These are phyloP conservation scores for Fusarium compactum DNA, from an alignment of 2,329 filamentous ascomycete genomes.

Conservation along the genomic window DNA sequence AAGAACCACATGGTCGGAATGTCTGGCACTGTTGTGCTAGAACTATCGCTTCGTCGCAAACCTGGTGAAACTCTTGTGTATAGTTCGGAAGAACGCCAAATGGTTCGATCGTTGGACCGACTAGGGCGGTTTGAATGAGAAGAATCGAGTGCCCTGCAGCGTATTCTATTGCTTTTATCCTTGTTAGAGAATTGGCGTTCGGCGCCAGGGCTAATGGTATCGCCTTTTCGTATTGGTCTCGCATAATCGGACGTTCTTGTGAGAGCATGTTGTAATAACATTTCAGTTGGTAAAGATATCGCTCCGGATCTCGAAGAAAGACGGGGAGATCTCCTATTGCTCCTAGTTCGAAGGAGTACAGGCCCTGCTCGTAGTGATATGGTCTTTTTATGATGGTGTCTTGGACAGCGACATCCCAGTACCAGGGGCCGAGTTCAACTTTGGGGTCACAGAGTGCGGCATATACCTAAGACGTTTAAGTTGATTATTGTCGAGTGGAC, in stretches of 20 bases:
- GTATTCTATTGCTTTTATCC: conserved; percentile 9
- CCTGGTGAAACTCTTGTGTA: background rate
- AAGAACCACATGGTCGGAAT: conserved; percentile 24
- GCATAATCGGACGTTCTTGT: conserved; percentile 1
- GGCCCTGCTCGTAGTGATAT: conserved; percentile 4
- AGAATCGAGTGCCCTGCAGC: conserved; percentile 8
- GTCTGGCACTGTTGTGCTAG: background rate
- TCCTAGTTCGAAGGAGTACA: conserved; percentile 22
- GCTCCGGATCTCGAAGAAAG: conserved; percentile 21
- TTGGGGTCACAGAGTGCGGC: conserved; percentile 17
- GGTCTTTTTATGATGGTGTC: conserved; percentile 10
- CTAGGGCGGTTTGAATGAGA: conserved; percentile 7
- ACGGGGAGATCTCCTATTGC: conserved; percentile 15
- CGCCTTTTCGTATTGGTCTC: background rate
- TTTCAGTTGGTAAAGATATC: conserved; percentile 25
- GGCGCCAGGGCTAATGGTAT: background rate
- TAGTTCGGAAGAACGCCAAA: conserved; percentile 10
- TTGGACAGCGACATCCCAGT: conserved; percentile 19
- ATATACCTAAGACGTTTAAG: conserved; percentile 7
- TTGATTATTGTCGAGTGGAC: rapidly evolving
- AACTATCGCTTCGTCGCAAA: conserved; percentile 12
- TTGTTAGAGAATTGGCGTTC: background rate
- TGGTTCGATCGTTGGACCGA: conserved; percentile 7
- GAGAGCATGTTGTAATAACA: conserved; percentile 21
- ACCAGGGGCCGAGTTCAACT: conserved; percentile 24